These are phyloP conservation scores for Diplodia intermedia DNA, from an alignment of 2,329 filamentous ascomycete genomes.

Conservation along the genomic window DNA sequence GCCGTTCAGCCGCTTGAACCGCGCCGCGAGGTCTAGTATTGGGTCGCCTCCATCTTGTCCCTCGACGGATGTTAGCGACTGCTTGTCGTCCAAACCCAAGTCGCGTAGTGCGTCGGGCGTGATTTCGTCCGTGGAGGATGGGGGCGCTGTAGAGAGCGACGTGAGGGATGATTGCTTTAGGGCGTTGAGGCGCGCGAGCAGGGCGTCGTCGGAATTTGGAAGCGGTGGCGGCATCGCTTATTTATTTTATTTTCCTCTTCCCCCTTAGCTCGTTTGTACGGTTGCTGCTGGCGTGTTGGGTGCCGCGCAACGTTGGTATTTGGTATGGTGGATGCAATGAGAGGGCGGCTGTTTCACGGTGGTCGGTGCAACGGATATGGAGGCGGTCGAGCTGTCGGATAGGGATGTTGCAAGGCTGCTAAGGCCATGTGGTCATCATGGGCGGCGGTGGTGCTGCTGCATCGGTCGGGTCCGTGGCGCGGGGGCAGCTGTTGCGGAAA, in stretches of 20 bases:
- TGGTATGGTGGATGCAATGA: too few species aligned
- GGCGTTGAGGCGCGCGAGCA: conserved; percentile 58
- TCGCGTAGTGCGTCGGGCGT: conserved; percentile 25
- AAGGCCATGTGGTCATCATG: conserved; percentile 19
- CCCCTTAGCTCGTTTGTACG: neutral
- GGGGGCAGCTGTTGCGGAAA: neutral
- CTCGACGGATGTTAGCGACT: conserved; percentile 32
- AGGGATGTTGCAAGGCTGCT: neutral
- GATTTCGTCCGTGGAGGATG: conserved; percentile 31
- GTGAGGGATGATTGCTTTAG: conserved; percentile 54
- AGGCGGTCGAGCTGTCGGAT: neutral
- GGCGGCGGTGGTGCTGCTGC: neutral
- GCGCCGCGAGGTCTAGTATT: conserved; percentile 44
- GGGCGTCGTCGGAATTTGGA: conserved; percentile 40
- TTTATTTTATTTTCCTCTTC: neutral
- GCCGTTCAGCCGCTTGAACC: conserved; percentile 44
- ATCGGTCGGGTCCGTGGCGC: neutral
- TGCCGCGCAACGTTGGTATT: neutral
- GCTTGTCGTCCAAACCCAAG: conserved; percentile 8
- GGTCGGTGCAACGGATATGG: conserved; percentile 1
- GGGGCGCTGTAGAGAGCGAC: conserved; percentile 39
- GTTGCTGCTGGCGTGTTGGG: neutral
- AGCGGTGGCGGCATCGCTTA: neutral
- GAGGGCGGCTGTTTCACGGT: conserved; percentile 5
- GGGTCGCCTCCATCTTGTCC: conserved; percentile 36